A percentile compares a stretch with the other conserved stretches of the same genome.
Conservation (phyloP, 495 filamentous ascomycete genomes). For the Talaromyces ruber region DNA sequence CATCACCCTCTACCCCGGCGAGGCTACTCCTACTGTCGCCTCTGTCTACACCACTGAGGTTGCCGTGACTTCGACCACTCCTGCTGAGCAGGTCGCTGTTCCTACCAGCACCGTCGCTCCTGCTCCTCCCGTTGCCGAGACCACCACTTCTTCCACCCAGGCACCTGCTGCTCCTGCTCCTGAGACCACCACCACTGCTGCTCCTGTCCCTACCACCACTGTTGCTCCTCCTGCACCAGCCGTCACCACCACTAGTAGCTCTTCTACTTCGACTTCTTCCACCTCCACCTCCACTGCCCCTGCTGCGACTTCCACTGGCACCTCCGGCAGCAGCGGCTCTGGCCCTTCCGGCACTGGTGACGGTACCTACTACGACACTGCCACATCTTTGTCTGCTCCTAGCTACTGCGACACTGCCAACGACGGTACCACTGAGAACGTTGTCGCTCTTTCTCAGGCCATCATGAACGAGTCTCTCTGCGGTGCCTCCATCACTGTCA, state of each 20-base stretch:
- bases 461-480: conserved; percentile 58
- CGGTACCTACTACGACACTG: conserved; percentile 41
- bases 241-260: conserved; percentile 6
- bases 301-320: conserved; percentile 7
- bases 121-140: background rate
- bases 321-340: conserved; percentile 10
- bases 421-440: conserved; percentile 29
- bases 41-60: conserved; percentile 7
- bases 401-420: conserved; percentile 39
- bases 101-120: conserved; percentile 11
- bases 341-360: conserved; percentile 29
- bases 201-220: conserved; percentile 5
- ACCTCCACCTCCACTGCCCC: conserved; percentile 9
- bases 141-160: conserved; percentile 8
- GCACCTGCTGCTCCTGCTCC: conserved; percentile 8
- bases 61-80: conserved; percentile 9
- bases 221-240: conserved; percentile 4
- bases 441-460: conserved; percentile 34
- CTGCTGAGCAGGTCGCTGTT: background rate
- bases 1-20: conserved; percentile 27
- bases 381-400: conserved; percentile 22
- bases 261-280: conserved; percentile 7
- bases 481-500: conserved; percentile 57
- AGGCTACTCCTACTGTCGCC: conserved; percentile 9
- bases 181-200: conserved; percentile 6